phyloP scores from a whole-genome alignment of 2,329 filamentous ascomycete species.

The Hymenotorrendiella dingleyae region DNA sequence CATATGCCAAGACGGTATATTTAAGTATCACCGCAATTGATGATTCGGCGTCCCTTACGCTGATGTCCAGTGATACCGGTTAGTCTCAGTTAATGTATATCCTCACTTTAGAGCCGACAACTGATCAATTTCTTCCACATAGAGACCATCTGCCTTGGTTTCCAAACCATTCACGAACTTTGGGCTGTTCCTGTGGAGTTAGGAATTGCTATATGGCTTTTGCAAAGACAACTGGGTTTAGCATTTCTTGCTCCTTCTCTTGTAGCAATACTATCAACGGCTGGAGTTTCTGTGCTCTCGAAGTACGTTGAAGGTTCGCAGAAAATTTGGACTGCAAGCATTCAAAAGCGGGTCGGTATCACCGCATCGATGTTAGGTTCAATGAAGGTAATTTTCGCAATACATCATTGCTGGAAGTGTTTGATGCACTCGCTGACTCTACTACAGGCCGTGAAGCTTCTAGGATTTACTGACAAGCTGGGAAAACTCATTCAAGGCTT shows the following conservation, averaged over 20 bases:
- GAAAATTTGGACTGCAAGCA: constrained; percentile 16
- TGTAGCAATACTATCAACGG: constrained; percentile 4
- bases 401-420: no score
- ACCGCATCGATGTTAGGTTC: constrained; percentile 21
- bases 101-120: no score
- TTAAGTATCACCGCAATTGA: constrained; percentile 20
- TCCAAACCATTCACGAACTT: constrained; percentile 22
- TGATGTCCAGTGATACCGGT: constrained; percentile 26
- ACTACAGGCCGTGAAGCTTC: constrained; percentile 23
- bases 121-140: no score
- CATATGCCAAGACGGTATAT: constrained; percentile 26
- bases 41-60: constrained; percentile 25
- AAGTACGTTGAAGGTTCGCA: constrained; percentile 17
- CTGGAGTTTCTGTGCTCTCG: constrained; percentile 12
- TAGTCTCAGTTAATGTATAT: no score
- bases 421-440: background rate
- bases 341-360: constrained; percentile 17
- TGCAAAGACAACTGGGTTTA: constrained; percentile 24
- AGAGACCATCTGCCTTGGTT: constrained; percentile 25
- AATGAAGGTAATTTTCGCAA: constrained; percentile 26
- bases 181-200: constrained; percentile 8
- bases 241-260: background rate
- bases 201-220: constrained; percentile 6
- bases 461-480: constrained; percentile 31
- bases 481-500: constrained; percentile 30